Percentiles rank a stretch among this genome's conserved stretches.
These are phyloP conservation scores for Venturiaceae sp. DNA, from an alignment of 2,329 filamentous ascomycete species.

Conservation along the genomic window DNA sequence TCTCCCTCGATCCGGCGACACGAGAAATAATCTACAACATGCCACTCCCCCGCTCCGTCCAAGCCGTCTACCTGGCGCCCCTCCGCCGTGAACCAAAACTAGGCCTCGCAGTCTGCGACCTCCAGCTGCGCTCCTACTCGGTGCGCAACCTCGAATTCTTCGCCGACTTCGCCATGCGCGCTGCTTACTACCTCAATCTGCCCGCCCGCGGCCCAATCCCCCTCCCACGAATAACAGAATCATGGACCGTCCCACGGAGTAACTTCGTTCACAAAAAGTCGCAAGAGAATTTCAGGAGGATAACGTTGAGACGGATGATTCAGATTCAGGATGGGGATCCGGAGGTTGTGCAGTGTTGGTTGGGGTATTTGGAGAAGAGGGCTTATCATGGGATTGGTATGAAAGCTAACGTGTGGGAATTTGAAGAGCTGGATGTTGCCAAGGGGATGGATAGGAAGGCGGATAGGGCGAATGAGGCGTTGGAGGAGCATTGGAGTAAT, in stretches of 20 bases:
- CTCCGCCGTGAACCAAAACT: constrained; percentile 64
- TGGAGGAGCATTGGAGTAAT: constrained; percentile 7
- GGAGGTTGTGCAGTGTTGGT: constrained; percentile 81
- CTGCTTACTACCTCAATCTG: constrained; percentile 86
- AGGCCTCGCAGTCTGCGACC: constrained; percentile 76
- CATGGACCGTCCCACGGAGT: constrained; percentile 84
- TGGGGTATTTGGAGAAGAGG: constrained; percentile 85
- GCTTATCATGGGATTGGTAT: constrained; percentile 95
- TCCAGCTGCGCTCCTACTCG: constrained; percentile 87
- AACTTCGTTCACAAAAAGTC: constrained; percentile 96
- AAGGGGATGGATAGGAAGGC: constrained; percentile 25
- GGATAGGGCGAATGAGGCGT: constrained; percentile 15
- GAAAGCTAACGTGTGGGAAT: constrained; percentile 97
- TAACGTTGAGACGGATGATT: constrained; percentile 76
- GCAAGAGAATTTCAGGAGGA: constrained; percentile 94
- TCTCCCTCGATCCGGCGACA: constrained; percentile 3
- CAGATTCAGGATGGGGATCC: constrained; percentile 89
- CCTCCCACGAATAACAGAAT: constrained; percentile 75
- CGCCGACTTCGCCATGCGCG: constrained; percentile 85
- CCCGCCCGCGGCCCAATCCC: constrained; percentile 79
- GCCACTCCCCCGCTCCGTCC: constrained; percentile 68
- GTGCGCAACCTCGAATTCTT: constrained; percentile 90
- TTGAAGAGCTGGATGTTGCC: constrained; percentile 49
- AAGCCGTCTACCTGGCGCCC: constrained; percentile 78
- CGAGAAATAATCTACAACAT: constrained; percentile 4